These are phyloP conservation scores for Zalerion maritima DNA, from an alignment of 495 filamentous ascomycete genomes.

Conservation along the genomic window DNA sequence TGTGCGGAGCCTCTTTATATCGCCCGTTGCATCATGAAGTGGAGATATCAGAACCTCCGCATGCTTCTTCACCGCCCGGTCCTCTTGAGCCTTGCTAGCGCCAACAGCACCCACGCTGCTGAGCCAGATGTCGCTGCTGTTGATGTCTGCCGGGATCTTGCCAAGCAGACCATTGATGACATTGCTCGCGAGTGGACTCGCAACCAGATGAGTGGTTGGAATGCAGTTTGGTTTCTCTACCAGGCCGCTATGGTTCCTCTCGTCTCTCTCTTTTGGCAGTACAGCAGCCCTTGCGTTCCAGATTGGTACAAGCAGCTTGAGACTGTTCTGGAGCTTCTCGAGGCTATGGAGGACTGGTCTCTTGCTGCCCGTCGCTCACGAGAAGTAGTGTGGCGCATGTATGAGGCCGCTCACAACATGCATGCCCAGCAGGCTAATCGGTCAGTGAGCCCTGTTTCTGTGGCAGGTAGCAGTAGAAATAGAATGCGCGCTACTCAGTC, in stretches of 20 bases:
- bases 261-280: constrained; percentile 54
- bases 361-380: constrained; percentile 53
- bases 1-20: constrained; percentile 57
- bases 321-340: constrained; percentile 50
- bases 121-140: constrained; percentile 57
- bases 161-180: constrained; percentile 55
- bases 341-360: constrained; percentile 54
- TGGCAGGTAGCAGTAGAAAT: constrained; percentile 4
- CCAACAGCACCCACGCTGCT: constrained; percentile 42
- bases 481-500: constrained; percentile 12
- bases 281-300: constrained; percentile 36
- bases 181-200: constrained; percentile 51
- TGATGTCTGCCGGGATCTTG: constrained; percentile 51
- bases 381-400: constrained; percentile 55
- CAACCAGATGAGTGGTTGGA: constrained; percentile 70
- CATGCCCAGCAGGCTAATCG: constrained; percentile 13
- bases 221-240: constrained; percentile 71
- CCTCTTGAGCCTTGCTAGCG: constrained; percentile 55
- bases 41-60: constrained; percentile 65
- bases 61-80: constrained; percentile 69
- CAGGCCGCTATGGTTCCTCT: constrained; percentile 69
- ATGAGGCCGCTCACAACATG: constrained; percentile 40
- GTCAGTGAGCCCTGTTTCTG: not conserved
- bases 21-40: constrained; percentile 63
- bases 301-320: constrained; percentile 53